Conservation (phyloP, 345 rosid genomes). For the Cardamine occulta region DNA sequence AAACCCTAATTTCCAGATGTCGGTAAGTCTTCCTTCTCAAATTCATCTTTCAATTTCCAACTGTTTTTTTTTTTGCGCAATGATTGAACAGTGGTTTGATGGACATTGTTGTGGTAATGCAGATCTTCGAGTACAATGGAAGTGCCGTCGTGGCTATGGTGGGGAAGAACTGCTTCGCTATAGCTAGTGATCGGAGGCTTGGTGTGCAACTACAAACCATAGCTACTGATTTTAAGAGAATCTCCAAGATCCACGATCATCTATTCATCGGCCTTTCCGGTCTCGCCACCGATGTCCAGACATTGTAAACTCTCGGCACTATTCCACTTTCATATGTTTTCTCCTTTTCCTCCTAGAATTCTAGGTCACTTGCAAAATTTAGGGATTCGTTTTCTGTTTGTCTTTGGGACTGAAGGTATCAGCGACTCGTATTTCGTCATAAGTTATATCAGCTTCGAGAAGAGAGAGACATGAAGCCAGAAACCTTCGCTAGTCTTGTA, state of each 20-base stretch:
- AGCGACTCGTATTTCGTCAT: slow-evolving; percentile 86
- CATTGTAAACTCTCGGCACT: slow-evolving; percentile 52
- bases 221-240: slow-evolving; percentile 90
- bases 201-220: slow-evolving; percentile 93
- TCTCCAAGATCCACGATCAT: slow-evolving; percentile 76
- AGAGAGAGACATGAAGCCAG: slow-evolving; percentile 98
- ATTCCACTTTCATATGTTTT: background rate
- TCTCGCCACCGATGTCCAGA: slow-evolving; percentile 88
- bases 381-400: slow-evolving; percentile 18
- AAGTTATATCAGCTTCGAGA: slow-evolving; percentile 87
- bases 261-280: slow-evolving; percentile 89
- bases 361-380: background rate
- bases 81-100: background rate
- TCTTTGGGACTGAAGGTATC: slow-evolving; percentile 61
- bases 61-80: background rate
- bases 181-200: slow-evolving; percentile 91
- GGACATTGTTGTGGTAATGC: slow-evolving; percentile 23
- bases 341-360: background rate
- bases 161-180: slow-evolving; percentile 96
- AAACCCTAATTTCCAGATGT: slow-evolving; percentile 48
- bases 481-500: slow-evolving; percentile 93
- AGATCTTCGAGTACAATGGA: slow-evolving; percentile 98
- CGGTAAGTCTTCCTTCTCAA: slow-evolving; percentile 46
- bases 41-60: slow-evolving; percentile 6
- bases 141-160: slow-evolving; percentile 98